Evolutionary conservation across 768 basidiomycete species (phyloP), one percentile per base, ranked within the genome.

Genomic region (Termitomyces sp.): DNA sequence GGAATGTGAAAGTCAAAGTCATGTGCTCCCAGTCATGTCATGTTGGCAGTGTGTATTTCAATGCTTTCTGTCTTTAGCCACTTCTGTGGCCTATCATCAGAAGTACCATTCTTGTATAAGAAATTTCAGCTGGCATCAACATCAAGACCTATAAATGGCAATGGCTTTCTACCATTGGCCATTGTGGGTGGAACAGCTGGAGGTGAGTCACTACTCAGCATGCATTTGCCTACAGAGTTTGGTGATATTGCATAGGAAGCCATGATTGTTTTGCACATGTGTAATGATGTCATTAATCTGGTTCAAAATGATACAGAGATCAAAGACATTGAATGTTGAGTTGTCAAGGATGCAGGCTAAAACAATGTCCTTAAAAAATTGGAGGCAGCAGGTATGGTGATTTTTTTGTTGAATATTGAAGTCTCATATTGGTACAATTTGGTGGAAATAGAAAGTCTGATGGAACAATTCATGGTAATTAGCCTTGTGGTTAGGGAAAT

Each of bases 241-340:
- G 35, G 96, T 89, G 14, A 98, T 81, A 46, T 94, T 89, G 35
- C 80, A 77, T 35, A 98, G 76, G 68, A 98, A 90, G 11, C 72
- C 68, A 1, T 80, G 81, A 64, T 97, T 91, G 56, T 79, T 82
- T 68, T 94, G 90, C 34, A 98, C 82, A 66, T 96, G 86, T 48
- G 80, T 84, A 66, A 99, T 95, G 66, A 99, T 98, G 72, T 99
- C 97, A n/a, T n/a, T n/a, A 65, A 96, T 94, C 70, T 99, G 96
- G 74, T 98, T 97, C 82, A 95, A 98, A 68, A 98, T 93, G 70
- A 99, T 94, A 73, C 92, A 92, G 2, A 93, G 94, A 73, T 95
- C 98, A 67, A 98, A 83, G 65, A 97, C 92, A 66, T 93, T 94
- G 81, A 98, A 96, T 0, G 95, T 98, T 2, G 92, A 89, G 71